A percentile compares a stretch with the other conserved stretches of the same genome.
phyloP scores from a whole-genome alignment of 345 rosid genomes.

The Pistacia integerrima region DNA sequence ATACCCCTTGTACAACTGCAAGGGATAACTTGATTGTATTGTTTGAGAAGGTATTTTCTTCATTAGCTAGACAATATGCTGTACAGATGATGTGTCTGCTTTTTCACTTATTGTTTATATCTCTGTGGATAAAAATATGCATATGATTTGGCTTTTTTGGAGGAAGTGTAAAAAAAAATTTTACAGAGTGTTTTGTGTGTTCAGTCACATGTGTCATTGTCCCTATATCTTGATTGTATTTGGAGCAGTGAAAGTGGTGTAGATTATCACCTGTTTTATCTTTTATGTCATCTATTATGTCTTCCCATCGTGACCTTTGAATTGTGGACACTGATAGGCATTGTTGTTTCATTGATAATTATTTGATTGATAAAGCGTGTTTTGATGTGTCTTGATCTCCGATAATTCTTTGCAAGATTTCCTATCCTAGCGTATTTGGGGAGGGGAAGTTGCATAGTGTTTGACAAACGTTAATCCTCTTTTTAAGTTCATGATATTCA shows the following conservation, averaged over 20 bases:
- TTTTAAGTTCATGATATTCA: background rate
- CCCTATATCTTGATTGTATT: background rate
- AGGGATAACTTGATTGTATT: slow-evolving; percentile 97
- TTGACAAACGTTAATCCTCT: background rate
- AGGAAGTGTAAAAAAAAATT: background rate
- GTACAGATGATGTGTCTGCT: background rate
- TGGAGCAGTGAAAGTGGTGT: background rate
- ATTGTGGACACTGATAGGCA: background rate
- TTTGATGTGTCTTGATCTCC: background rate
- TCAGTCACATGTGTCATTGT: background rate
- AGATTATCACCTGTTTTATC: background rate
- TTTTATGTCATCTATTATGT: background rate
- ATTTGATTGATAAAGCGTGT: background rate
- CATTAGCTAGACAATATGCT: background rate
- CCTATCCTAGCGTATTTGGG: background rate
- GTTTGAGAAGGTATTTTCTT: slow-evolving; percentile 78
- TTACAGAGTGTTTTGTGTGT: background rate
- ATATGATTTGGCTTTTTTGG: background rate
- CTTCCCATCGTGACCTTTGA: background rate
- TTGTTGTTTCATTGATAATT: background rate
- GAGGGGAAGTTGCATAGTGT: background rate
- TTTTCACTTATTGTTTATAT: background rate
- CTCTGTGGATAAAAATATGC: background rate
- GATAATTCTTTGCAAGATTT: background rate
- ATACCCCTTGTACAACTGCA: slow-evolving; percentile 89